Percentiles rank a stretch among this genome's conserved stretches.
Conservation (phyloP, 2,329 filamentous ascomycete genomes). For the Thelonectria discophora region DNA sequence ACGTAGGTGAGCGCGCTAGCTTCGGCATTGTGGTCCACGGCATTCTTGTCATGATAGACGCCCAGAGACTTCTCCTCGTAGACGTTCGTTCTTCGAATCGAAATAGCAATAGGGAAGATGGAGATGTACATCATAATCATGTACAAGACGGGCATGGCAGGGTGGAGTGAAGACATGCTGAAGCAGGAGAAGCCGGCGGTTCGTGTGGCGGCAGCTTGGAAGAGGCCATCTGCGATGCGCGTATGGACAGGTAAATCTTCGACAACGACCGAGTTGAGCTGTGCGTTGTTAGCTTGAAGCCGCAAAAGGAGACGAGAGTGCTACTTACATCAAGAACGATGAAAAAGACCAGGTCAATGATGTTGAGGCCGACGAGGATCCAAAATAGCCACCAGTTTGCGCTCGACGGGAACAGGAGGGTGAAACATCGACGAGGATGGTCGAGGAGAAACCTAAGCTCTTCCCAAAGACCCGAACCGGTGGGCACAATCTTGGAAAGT, state of each 20-base stretch:
- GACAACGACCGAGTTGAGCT: conserved; percentile 78
- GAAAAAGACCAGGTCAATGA: conserved; percentile 87
- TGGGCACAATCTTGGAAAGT: conserved; percentile 71
- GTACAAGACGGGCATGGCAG: conserved; percentile 92
- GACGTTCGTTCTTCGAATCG: conserved; percentile 91
- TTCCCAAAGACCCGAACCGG: conserved; percentile 79
- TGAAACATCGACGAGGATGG: conserved; percentile 96
- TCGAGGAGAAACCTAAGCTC: conserved; percentile 91
- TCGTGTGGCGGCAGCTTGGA: conserved; percentile 88
- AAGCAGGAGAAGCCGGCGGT: conserved; percentile 91
- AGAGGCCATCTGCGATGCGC: conserved; percentile 85
- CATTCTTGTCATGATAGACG: conserved; percentile 67
- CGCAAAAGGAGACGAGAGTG: background rate
- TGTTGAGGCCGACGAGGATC: conserved; percentile 83
- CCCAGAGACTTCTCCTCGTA: conserved; percentile 92
- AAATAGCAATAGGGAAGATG: conserved; percentile 95
- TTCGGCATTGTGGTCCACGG: conserved; percentile 57
- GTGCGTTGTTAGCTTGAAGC: conserved; percentile 32
- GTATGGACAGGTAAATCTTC: conserved; percentile 74
- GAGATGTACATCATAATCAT: conserved; percentile 99
- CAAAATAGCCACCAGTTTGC: conserved; percentile 97
- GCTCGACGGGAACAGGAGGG: conserved; percentile 85
- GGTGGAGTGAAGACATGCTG: conserved; percentile 80
- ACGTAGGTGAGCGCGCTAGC: conserved; percentile 81
- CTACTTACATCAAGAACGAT: conserved; percentile 84